These are phyloP conservation scores for Tetracladium maxilliforme DNA, from an alignment of 2,329 filamentous ascomycete genomes.

Conservation along the genomic window DNA sequence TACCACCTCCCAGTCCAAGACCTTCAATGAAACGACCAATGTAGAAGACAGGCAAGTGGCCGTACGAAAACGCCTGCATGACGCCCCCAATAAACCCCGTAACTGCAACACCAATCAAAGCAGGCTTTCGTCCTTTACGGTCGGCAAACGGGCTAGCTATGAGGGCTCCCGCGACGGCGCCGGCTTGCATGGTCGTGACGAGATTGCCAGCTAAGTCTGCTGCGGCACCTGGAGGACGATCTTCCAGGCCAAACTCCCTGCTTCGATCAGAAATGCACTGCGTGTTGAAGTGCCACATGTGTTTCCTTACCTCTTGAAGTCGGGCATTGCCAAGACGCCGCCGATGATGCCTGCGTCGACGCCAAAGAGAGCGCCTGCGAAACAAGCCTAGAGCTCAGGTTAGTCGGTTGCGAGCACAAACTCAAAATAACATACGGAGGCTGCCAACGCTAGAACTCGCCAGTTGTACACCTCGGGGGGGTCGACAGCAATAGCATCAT, in stretches of 20 bases:
- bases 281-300: too few species aligned
- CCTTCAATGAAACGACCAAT: constrained; percentile 46
- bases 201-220: too few species aligned
- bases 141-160: too few species aligned
- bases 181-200: constrained; percentile 56
- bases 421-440: too few species aligned
- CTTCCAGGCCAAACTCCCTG: too few species aligned
- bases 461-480: constrained; percentile 56
- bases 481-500: too few species aligned
- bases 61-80: constrained; percentile 47
- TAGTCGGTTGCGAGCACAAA: too few species aligned
- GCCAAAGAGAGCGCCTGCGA: constrained; percentile 48
- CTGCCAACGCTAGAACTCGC: constrained; percentile 49
- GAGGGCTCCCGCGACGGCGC: constrained; percentile 50
- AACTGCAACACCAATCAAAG: constrained; percentile 37
- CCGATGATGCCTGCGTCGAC: constrained; percentile 68
- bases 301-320: constrained; percentile 39
- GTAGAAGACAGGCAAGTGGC: constrained; percentile 47
- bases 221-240: too few species aligned
- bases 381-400: too few species aligned
- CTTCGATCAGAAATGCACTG: too few species aligned
- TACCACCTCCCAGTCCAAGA: constrained; percentile 31
- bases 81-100: constrained; percentile 46
- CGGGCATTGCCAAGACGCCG: constrained; percentile 53
- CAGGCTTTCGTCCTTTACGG: constrained; percentile 11